These are phyloP conservation scores for Sclerotiophoma versabilis DNA, from an alignment of 2,329 filamentous ascomycete species.

Conservation along the genomic window DNA sequence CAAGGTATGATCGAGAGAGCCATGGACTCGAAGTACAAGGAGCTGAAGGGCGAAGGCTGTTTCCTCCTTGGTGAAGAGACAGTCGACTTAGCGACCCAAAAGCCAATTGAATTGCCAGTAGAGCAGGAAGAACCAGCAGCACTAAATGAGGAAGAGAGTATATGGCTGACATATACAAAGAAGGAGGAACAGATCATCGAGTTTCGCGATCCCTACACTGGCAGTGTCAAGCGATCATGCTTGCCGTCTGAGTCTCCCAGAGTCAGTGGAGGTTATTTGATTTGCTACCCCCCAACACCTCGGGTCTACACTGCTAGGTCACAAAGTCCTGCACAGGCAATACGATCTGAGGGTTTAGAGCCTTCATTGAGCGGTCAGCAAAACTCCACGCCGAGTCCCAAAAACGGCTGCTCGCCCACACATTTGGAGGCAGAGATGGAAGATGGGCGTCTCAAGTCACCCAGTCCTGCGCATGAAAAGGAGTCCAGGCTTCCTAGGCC, in stretches of 20 bases:
- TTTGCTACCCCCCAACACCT: background rate
- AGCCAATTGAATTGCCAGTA: background rate
- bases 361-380: background rate
- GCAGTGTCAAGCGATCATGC: background rate
- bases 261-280: background rate
- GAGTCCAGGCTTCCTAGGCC: background rate
- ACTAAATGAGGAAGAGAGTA: background rate
- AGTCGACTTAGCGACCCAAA: background rate
- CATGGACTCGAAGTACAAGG: constrained; percentile 6
- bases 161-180: background rate
- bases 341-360: background rate
- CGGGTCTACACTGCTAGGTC: background rate
- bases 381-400: background rate
- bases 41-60: constrained; percentile 1
- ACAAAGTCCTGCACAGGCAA: background rate
- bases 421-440: background rate
- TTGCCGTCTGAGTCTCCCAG: background rate
- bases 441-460: background rate
- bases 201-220: background rate
- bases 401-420: background rate
- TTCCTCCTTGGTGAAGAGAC: constrained; percentile 3
- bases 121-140: background rate
- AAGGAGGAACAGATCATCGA: background rate
- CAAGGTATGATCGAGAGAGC: constrained; percentile 3
- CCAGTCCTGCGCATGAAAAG: background rate